These are phyloP conservation scores for Macrophomina tecta DNA, from an alignment of 2,329 filamentous ascomycete species.

Conservation along the genomic window DNA sequence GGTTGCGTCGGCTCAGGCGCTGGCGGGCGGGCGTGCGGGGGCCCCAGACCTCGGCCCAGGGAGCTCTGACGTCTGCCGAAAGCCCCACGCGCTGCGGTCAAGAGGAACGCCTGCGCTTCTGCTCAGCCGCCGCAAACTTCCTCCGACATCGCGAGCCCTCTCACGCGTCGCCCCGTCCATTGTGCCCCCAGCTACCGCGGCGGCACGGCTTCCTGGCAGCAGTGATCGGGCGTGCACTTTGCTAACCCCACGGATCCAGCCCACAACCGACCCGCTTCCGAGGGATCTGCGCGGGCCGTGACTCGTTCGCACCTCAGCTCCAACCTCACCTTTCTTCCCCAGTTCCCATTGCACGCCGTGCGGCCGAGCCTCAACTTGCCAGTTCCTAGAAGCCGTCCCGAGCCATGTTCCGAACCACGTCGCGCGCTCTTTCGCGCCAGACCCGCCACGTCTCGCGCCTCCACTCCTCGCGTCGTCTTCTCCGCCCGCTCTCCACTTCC, in stretches of 20 bases:
- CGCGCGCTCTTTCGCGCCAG: constrained; percentile 45
- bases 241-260: neutral
- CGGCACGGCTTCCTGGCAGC: neutral
- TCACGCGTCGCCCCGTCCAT: neutral
- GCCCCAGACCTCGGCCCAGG: constrained; percentile 23
- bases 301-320: neutral
- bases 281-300: neutral
- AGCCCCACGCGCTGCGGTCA: constrained; percentile 15
- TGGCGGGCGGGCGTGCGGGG: constrained; percentile 33
- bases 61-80: constrained; percentile 14
- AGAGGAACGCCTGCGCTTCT: neutral
- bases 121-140: neutral
- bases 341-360: neutral
- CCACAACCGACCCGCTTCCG: constrained; percentile 1
- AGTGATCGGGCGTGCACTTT: neutral
- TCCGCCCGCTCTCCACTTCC: constrained; percentile 50
- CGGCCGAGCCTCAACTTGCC: neutral
- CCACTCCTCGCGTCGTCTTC: constrained; percentile 34
- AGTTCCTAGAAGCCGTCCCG: neutral
- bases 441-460: constrained; percentile 36
- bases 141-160: neutral
- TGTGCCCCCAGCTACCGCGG: neutral
- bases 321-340: neutral
- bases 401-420: constrained; percentile 46
- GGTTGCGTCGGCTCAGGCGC: constrained; percentile 28